phyloP scores from a whole-genome alignment of 345 rosid species.

The Pistacia integerrima region DNA sequence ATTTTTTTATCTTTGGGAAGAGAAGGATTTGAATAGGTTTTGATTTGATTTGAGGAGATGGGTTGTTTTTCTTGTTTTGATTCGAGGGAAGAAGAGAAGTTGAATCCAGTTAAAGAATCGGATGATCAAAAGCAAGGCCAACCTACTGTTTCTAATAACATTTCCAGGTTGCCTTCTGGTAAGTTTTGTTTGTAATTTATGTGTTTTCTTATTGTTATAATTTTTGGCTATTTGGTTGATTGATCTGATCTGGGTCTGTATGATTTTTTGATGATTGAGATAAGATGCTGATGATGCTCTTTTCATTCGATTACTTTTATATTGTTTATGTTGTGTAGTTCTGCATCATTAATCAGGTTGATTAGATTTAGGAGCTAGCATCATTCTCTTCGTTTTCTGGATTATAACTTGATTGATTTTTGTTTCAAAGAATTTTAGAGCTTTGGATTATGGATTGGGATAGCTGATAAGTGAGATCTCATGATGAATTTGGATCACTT shows the following conservation, averaged over 20 bases:
- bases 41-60: constrained; percentile 48
- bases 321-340: not conserved
- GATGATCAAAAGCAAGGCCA: constrained; percentile 54
- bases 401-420: constrained; percentile 15
- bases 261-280: constrained; percentile 14
- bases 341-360: constrained; percentile 11
- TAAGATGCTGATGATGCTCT: constrained; percentile 1
- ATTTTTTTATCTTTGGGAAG: not conserved
- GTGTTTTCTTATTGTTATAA: not conserved
- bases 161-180: constrained; percentile 83
- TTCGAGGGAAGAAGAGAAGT: constrained; percentile 79
- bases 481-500: constrained; percentile 33
- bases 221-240: constrained; percentile 3
- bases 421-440: not conserved
- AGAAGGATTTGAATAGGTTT: constrained; percentile 18
- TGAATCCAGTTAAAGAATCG: constrained; percentile 61
- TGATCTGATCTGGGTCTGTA: constrained; percentile 51
- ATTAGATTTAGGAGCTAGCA: constrained; percentile 3
- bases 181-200: constrained; percentile 17
- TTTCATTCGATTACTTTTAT: constrained; percentile 13
- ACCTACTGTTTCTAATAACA: constrained; percentile 53
- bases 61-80: constrained; percentile 95
- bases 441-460: constrained; percentile 18
- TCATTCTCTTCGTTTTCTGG: not conserved
- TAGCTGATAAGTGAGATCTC: constrained; percentile 30